Base-by-base conservation (phyloP, 1,284 basidiomycete genomes). In the Phellopilus nigrolimitatus region DNA sequence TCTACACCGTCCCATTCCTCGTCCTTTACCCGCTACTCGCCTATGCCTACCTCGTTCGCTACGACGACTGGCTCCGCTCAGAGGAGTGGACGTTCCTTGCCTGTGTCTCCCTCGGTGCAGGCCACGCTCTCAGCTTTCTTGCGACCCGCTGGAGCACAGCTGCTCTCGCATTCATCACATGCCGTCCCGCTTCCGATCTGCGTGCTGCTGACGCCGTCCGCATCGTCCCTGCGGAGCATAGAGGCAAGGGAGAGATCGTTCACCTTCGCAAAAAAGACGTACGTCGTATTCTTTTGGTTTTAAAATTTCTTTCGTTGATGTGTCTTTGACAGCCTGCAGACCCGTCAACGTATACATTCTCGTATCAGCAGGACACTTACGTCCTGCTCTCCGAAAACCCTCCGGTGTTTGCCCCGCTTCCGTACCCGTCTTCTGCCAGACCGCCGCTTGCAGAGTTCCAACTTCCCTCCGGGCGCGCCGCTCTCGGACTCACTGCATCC, bases 81-180 rank as follows among this genome's bases (percentile, higher is more conserved):
- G 95, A 97, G 67, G 91, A 95, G 66, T 95, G 91, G 90, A 95
- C 95, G 0, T 99, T 99, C 64, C 78, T 99, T 42, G 91, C 87
- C 46, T 94, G 89, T 59, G 88, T 95, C 15, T 72, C 82, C 9
- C 80, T 99, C 7, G 86, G 91, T 31, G 84, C 83, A 10, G 82
- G 86, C 2, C 97, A 99, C 68, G 93, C 93, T 1, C 78, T 99
- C 51, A 92, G 88, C 63, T 99, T 95, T 71, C 75, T 99, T 45
- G 74, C 88, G 37, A 99, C 95, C 0, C 82, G 82, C 58, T 99
- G 95, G 95, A 94, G 83, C 65, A 80, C 89, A 17, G 79, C 75
- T 31, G 84, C 91, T 44, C 80, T 82, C 57, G 88, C 92, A 27
- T 79, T 78, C 74, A 76, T 95, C 56, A 92, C 89, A 12, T 91